Evolutionary conservation across 257 asterid species (phyloP), one percentile per base, ranked within the genome.

Genomic region (Jacaranda mimosifolia): DNA sequence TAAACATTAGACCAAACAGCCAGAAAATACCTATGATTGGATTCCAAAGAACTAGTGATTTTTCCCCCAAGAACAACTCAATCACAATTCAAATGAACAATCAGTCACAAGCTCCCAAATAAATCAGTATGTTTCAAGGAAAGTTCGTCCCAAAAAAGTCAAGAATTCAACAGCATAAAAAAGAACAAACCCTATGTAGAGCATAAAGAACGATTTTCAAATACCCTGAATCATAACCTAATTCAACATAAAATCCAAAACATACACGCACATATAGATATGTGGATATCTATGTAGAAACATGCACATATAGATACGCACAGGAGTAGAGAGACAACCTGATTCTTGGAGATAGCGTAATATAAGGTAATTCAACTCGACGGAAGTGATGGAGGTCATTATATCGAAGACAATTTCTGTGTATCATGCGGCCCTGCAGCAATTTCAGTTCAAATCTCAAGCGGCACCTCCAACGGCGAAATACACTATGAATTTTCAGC

Each of bases 311-410:
- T 32, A 35, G 53, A 68, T 39, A 21, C 17, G 58, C 13, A 63
- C 7, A 51, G 51, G 15, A 14, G 18, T 12, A 39, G 9, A 48
- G 19, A 48, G 52, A 3, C 7, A 14, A 88, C 92, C 89, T 78
- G 90, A 84, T 68, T 86, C 92, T 12, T 70, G 85, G 13, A 88
- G 86, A 68, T 88, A 86, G 57, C 90, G 90, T 38, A 64, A 77
- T 26, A 86, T 65, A 11, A 88, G 75, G 74, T 73, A 77, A 76
- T 88, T 88, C 79, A 88, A 45, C 73, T 82, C 85, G 68, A 7
- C 70, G 78, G 90, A 72, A 74, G 86, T 70, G 73, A 88, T 9
- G 76, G 80, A 18, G 12, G 57, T 49, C 92, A 86, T 88, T 58
- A 3, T 14, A 4, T 21, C 36, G 48, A 17, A 15, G 42, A 19